Evolutionary conservation across 805 yeast genomes (phyloP), one percentile per base, ranked within the genome.

Genomic region (Saturnispora zaruensis): DNA sequence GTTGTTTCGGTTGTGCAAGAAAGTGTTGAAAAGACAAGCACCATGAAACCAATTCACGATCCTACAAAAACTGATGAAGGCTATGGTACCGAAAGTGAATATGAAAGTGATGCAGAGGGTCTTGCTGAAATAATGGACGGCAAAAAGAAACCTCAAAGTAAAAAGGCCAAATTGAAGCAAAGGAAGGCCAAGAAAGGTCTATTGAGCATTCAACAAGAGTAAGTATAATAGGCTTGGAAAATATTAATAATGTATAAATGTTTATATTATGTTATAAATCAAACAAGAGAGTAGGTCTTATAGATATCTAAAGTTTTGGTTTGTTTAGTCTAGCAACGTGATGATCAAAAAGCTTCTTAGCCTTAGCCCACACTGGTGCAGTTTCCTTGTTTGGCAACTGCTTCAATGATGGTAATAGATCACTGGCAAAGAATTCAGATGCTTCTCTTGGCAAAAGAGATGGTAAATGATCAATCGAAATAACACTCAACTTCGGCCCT

Each of bases 391-490:
- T 70, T 60, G 95, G 90, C 61, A 93, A 76, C 65, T 86, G 82
- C 68, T 87, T 77, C 66, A 93, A 75, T 16, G 95, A 85, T 40
- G 99, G 99, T 63, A 93, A 70, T 66, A 93, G 75, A 69, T 93
- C 98, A 54, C 71, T 77, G 41, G 95, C 79, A 70, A 88, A 93
- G 55, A 82, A 81, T 73, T 93, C 99, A 6, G 96, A 88, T 23
- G 98, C 85, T 70, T 93, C 99, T 72, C 99, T 86, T 62, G 99
- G 99, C 57, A 93, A 76, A 65, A 93, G 72, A 7, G 96, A 83
- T 38, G 99, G 99, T 62, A 93, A 76, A 68, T 93, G 99, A 71
- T 93, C 99, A 59, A 93, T 93, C 16, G 96, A 88, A 59, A 89
- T 80, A 43, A 93, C 99, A 4, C 95, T 85, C 60, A 93, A 71